phyloP scores from a whole-genome alignment of 2,329 filamentous ascomycete species.

The Neonectria coccinea region DNA sequence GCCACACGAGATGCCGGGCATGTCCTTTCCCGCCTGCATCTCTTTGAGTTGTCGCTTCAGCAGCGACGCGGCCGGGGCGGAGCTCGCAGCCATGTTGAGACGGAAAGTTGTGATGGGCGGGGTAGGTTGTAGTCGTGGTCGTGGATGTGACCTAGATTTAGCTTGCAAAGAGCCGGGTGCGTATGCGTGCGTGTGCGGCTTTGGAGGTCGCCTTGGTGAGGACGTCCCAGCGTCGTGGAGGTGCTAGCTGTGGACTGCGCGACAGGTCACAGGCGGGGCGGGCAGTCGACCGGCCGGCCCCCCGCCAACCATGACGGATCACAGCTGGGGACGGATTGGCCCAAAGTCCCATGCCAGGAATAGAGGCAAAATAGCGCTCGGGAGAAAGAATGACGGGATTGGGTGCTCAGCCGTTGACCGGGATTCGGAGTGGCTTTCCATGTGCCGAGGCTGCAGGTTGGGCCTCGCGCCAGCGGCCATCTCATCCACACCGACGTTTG shows the following conservation, averaged over 20 bases:
- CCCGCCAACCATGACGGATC: slow-evolving; percentile 10
- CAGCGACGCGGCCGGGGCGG: slow-evolving; percentile 74
- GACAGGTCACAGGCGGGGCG: slow-evolving; percentile 10
- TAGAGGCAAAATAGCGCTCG: background rate
- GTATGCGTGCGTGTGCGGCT: slow-evolving; percentile 8
- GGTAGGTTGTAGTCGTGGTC: background rate
- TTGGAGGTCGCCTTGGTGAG: slow-evolving; percentile 7
- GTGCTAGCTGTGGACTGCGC: slow-evolving; percentile 15
- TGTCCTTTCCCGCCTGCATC: slow-evolving; percentile 91
- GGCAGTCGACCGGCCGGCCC: background rate
- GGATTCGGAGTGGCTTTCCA: slow-evolving; percentile 14
- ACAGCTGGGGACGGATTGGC: slow-evolving; percentile 6
- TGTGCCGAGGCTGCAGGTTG: slow-evolving; percentile 10
- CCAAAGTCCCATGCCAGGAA: background rate
- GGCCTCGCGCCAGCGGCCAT: background rate
- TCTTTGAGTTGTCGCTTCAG: slow-evolving; percentile 90
- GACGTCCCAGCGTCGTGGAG: slow-evolving; percentile 13
- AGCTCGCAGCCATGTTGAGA: slow-evolving; percentile 39
- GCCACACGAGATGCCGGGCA: slow-evolving; percentile 94
- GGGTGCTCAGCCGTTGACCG: slow-evolving; percentile 7
- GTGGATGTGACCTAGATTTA: background rate
- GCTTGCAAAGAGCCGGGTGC: background rate
- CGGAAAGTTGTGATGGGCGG: background rate
- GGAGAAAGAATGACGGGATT: background rate
- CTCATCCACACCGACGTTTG: slow-evolving; percentile 24